Percentiles rank a stretch among this genome's conserved stretches.
These are phyloP conservation scores for Cornus florida DNA, from an alignment of 148 eudicot species.

Conservation along the genomic window DNA sequence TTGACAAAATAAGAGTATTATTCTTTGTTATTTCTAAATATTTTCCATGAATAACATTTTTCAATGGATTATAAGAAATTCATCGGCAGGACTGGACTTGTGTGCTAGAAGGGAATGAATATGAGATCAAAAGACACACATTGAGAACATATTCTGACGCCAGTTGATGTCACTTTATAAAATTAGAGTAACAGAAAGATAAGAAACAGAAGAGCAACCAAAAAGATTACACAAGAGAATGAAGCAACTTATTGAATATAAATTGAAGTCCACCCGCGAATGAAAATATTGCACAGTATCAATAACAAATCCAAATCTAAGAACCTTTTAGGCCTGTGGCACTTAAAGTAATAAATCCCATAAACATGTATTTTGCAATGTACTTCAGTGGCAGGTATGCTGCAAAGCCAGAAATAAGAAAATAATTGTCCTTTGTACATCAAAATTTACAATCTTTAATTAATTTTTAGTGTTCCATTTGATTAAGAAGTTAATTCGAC, in stretches of 20 bases:
- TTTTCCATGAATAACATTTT: neutral
- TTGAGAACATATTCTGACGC: neutral
- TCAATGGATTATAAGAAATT: neutral
- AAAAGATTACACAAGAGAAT: neutral
- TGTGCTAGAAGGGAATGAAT: neutral
- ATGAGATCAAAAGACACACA: neutral
- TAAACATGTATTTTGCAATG: neutral
- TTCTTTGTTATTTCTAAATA: too few relatives aligned
- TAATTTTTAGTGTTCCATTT: neutral
- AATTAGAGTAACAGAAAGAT: neutral
- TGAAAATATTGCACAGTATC: neutral
- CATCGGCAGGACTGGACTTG: neutral
- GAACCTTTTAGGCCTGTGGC: neutral
- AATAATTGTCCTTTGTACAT: neutral
- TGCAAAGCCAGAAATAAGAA: neutral
- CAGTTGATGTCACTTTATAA: neutral
- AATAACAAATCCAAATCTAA: neutral
- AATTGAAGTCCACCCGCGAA: neutral
- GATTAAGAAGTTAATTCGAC: neutral
- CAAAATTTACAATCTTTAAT: neutral
- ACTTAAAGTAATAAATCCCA: neutral
- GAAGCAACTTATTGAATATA: neutral
- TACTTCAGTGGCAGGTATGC: neutral
- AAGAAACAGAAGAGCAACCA: neutral
- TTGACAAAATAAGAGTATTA: neutral